These are phyloP conservation scores for Moesziomyces sp. DNA, from an alignment of 1,284 basidiomycete genomes.

Conservation along the genomic window DNA sequence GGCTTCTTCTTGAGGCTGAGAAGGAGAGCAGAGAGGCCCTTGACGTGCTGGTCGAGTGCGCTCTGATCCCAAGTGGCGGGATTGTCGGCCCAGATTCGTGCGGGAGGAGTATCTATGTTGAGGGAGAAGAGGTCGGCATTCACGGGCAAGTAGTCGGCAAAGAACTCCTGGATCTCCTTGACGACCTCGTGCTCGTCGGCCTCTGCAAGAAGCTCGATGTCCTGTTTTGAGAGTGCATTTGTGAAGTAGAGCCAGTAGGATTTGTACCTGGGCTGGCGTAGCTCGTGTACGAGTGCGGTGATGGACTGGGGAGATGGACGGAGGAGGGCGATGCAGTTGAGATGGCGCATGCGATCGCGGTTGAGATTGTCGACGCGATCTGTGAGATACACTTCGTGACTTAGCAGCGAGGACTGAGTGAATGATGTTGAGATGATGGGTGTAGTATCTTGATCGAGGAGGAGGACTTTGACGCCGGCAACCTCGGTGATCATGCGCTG, in stretches of 20 bases:
- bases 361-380: constrained; percentile 88
- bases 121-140: constrained; percentile 89
- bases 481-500: constrained; percentile 87
- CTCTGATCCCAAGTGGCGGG: constrained; percentile 74
- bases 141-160: constrained; percentile 64
- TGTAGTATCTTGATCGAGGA: constrained; percentile 94
- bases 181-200: constrained; percentile 97
- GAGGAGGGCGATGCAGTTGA: constrained; percentile 95
- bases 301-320: constrained; percentile 83
- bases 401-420: constrained; percentile 92
- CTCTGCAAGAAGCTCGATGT: constrained; percentile 92
- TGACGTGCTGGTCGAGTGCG: constrained; percentile 81
- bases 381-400: constrained; percentile 96
- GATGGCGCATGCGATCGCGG: constrained; percentile 79
- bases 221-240: constrained; percentile 86
- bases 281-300: constrained; percentile 82
- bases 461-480: constrained; percentile 91
- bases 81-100: constrained; percentile 77
- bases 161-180: constrained; percentile 76
- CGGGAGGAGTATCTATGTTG: constrained; percentile 68
- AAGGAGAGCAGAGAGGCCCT: constrained; percentile 86
- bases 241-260: constrained; percentile 90
- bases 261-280: constrained; percentile 84
- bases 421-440: constrained; percentile 94
- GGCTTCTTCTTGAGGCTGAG: constrained; percentile 97